A percentile compares a stretch with the other conserved stretches of the same genome.
Conservation (phyloP, 1,284 basidiomycete species). For the Apiotrichum porosum region DNA sequence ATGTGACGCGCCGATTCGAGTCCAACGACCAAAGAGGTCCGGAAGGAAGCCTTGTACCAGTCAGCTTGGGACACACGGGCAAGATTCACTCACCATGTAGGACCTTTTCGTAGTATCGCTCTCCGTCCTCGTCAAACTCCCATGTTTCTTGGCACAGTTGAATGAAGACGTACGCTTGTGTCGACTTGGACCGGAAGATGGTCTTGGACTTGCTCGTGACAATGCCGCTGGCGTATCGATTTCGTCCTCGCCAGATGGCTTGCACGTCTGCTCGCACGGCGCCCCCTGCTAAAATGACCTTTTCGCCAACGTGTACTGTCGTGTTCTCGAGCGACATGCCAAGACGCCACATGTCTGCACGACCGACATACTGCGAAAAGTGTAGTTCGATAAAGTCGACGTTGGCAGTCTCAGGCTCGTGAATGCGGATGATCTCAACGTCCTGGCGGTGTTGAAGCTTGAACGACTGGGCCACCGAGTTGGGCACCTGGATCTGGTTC, state of each 20-base stretch:
- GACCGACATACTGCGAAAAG: slow-evolving; percentile 87
- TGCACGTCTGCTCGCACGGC: slow-evolving; percentile 73
- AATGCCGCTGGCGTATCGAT: slow-evolving; percentile 67
- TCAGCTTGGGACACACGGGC: slow-evolving; percentile 6
- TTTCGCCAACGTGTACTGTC: slow-evolving; percentile 60
- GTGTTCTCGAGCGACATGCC: slow-evolving; percentile 60
- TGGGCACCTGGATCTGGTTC: slow-evolving; percentile 43
- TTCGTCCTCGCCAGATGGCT: slow-evolving; percentile 54
- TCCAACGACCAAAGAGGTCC: slow-evolving; percentile 74
- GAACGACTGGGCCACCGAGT: slow-evolving; percentile 41
- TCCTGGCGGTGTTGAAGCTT: slow-evolving; percentile 45
- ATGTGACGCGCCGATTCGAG: slow-evolving; percentile 79
- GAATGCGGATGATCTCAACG: slow-evolving; percentile 43
- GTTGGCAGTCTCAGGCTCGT: slow-evolving; percentile 54
- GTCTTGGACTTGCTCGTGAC: slow-evolving; percentile 79
- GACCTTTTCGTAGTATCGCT: slow-evolving; percentile 93
- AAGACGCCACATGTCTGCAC: slow-evolving; percentile 89
- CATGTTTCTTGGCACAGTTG: slow-evolving; percentile 94
- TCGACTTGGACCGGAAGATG: slow-evolving; percentile 84
- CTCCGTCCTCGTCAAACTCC: slow-evolving; percentile 96
- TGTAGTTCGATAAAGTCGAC: slow-evolving; percentile 82
- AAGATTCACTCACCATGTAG: slow-evolving; percentile 57
- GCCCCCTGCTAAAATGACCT: slow-evolving; percentile 51
- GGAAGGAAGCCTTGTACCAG: slow-evolving; percentile 64
- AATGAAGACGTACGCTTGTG: slow-evolving; percentile 81